Conservation (phyloP, 805 yeast species). For the Cyberlindnera japonica region DNA sequence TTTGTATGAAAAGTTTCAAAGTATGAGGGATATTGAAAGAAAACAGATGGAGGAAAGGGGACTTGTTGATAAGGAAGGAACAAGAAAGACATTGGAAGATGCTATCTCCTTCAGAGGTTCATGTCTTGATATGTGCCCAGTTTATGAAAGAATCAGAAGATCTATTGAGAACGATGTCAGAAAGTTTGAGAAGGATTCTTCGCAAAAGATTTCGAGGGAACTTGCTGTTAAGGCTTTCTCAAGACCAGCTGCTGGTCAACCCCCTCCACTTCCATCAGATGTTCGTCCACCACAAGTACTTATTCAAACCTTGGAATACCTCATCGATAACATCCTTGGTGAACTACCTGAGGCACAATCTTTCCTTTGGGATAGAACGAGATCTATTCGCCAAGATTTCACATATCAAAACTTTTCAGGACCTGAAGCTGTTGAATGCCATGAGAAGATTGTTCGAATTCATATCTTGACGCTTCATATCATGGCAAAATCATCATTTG, state of each 20-base stretch:
- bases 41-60: constrained; percentile 74
- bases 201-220: constrained; percentile 51
- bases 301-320: constrained; percentile 61
- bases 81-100: constrained; percentile 75
- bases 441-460: constrained; percentile 85
- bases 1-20: constrained; percentile 70
- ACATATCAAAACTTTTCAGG: constrained; percentile 93
- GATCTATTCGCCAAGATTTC: constrained; percentile 95
- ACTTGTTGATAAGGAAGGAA: constrained; percentile 83
- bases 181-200: constrained; percentile 61
- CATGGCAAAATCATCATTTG: constrained; percentile 71
- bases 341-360: constrained; percentile 82
- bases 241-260: constrained; percentile 97
- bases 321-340: constrained; percentile 59
- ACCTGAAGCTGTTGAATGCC: constrained; percentile 89
- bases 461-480: constrained; percentile 79
- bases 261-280: constrained; percentile 96
- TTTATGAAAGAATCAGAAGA: constrained; percentile 85
- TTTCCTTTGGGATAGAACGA: constrained; percentile 94
- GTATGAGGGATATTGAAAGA: constrained; percentile 72
- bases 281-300: constrained; percentile 89
- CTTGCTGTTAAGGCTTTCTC: constrained; percentile 88
- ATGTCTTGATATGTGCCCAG: constrained; percentile 93
- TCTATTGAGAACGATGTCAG: constrained; percentile 84
- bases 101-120: constrained; percentile 88